Percentiles rank a stretch among this genome's conserved stretches.
phyloP scores from a whole-genome alignment of 2,329 filamentous ascomycete genomes.

The Colletotrichum camelliae region DNA sequence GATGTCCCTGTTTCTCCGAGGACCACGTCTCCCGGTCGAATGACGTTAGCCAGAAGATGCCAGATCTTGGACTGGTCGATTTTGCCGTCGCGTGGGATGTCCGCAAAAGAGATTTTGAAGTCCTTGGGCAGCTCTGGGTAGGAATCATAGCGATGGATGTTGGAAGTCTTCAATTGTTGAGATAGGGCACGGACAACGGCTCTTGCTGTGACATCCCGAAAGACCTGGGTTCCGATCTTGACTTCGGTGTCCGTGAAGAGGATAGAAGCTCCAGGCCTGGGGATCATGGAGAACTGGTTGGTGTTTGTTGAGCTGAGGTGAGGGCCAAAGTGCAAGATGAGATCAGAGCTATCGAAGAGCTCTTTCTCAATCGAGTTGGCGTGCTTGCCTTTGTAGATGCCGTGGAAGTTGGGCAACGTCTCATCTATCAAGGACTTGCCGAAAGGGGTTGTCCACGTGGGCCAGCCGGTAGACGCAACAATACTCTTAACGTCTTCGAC shows the following conservation, averaged over 20 bases:
- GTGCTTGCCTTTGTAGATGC: background rate
- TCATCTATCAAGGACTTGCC: slow-evolving; percentile 6
- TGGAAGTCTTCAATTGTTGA: slow-evolving; percentile 26
- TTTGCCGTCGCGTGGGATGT: slow-evolving; percentile 28
- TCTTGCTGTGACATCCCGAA: slow-evolving; percentile 31
- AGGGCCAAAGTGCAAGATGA: slow-evolving; percentile 2
- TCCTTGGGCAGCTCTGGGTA: slow-evolving; percentile 33
- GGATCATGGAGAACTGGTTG: background rate
- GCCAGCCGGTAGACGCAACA: background rate
- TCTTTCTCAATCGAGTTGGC: slow-evolving; percentile 25
- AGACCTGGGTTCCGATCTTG: slow-evolving; percentile 24
- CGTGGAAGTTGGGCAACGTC: background rate
- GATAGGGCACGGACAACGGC: slow-evolving; percentile 27
- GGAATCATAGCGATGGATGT: slow-evolving; percentile 26
- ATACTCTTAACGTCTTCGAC: background rate
- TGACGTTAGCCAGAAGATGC: slow-evolving; percentile 27
- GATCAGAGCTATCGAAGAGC: slow-evolving; percentile 19
- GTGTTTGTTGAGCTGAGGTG: slow-evolving; percentile 9
- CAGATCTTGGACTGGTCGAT: slow-evolving; percentile 57
- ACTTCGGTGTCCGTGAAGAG: slow-evolving; percentile 35
- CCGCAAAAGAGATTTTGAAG: slow-evolving; percentile 20
- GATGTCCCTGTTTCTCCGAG: slow-evolving; percentile 65
- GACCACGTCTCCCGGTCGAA: slow-evolving; percentile 59
- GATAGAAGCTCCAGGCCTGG: background rate
- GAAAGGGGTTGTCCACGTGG: background rate